Conservation (phyloP, 2,329 filamentous ascomycete genomes). For the Talaromyces pinophilus region DNA sequence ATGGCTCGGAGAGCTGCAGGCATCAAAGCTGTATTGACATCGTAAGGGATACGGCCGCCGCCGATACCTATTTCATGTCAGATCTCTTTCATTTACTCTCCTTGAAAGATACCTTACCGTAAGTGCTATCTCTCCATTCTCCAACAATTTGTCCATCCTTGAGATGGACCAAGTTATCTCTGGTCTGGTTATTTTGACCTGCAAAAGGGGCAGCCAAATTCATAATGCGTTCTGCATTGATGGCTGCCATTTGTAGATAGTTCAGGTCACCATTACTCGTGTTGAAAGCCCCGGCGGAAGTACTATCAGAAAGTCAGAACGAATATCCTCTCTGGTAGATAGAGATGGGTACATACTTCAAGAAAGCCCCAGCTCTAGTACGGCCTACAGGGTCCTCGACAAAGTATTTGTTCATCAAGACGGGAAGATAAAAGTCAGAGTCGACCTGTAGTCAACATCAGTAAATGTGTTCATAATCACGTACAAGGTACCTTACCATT, state of each 20-base stretch:
- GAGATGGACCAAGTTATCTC: slow-evolving; percentile 60
- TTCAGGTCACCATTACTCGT: slow-evolving; percentile 55
- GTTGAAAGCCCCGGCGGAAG: slow-evolving; percentile 52
- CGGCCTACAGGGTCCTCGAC: slow-evolving; percentile 48
- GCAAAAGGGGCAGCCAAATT: slow-evolving; percentile 57
- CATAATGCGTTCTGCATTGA: slow-evolving; percentile 62
- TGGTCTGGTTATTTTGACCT: slow-evolving; percentile 44
- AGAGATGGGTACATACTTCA: slow-evolving; percentile 30
- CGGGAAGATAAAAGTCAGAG: slow-evolving; percentile 62
- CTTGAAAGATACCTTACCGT: slow-evolving; percentile 41
- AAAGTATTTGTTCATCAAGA: slow-evolving; percentile 62
- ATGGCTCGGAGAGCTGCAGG: slow-evolving; percentile 64
- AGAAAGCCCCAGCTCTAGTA: slow-evolving; percentile 39
- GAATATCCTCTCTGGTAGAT: not conserved
- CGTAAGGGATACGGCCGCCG: slow-evolving; percentile 64
- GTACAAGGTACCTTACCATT: slow-evolving; percentile 43
- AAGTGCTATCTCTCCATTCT: slow-evolving; percentile 64
- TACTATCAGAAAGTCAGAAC: slow-evolving; percentile 34
- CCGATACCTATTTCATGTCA: slow-evolving; percentile 45
- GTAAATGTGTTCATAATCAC: not conserved
- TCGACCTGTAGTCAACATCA: slow-evolving; percentile 49
- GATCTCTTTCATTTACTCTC: not conserved
- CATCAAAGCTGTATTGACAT: slow-evolving; percentile 64
- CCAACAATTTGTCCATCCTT: slow-evolving; percentile 58
- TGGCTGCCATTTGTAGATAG: slow-evolving; percentile 54